Percentiles rank a stretch among this genome's conserved stretches.
These are phyloP conservation scores for Geranium incanum DNA, from an alignment of 441 rosid species.

Conservation along the genomic window DNA sequence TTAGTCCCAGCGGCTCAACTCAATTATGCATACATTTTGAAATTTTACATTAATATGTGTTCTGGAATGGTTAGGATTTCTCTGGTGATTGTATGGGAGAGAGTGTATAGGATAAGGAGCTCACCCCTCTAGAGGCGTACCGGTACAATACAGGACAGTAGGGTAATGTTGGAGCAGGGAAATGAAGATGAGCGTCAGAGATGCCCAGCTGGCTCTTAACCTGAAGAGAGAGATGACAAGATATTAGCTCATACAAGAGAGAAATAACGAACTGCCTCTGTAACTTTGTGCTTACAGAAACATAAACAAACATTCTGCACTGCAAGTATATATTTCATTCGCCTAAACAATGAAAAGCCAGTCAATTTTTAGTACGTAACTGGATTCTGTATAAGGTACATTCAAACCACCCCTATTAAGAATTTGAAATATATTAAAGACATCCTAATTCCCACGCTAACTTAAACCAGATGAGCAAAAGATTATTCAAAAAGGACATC, in stretches of 20 bases:
- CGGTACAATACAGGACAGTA: slow-evolving; percentile 11
- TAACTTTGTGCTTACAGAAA: not conserved
- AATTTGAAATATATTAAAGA: not conserved
- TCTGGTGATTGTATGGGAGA: not conserved
- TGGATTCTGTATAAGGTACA: not conserved
- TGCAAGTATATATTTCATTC: not conserved
- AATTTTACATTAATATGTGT: not conserved
- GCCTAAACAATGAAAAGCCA: not conserved
- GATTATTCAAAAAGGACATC: not conserved
- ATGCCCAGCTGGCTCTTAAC: not conserved
- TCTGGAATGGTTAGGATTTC: not conserved
- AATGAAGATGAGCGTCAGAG: not conserved
- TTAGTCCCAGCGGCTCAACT: not conserved
- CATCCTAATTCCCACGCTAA: not conserved
- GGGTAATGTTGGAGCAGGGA: not conserved
- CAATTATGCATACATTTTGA: slow-evolving; percentile 11
- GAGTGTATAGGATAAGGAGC: slow-evolving; percentile 11
- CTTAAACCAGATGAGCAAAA: not conserved
- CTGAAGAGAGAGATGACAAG: not conserved
- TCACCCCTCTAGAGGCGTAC: slow-evolving; percentile 36
- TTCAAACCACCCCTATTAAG: not conserved
- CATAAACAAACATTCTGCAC: not conserved
- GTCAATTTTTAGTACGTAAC: not conserved
- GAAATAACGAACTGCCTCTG: not conserved
- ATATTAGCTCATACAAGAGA: not conserved